Base-by-base conservation (phyloP, 192 early-diverging fungal species). In the Globomyces pollinis-pini region DNA sequence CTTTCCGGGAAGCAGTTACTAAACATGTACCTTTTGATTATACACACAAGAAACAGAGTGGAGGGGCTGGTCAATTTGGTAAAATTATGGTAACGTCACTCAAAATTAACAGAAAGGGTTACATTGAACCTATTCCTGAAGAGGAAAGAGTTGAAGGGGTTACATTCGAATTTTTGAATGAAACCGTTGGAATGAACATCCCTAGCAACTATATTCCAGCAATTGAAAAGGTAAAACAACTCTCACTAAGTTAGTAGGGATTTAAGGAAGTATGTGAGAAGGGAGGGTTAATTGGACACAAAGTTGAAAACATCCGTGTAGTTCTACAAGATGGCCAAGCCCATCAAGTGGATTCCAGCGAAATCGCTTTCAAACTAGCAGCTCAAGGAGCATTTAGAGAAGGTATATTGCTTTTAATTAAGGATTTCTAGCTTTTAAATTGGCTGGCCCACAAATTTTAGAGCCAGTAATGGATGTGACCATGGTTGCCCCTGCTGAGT, bases 11-110 rank as follows among this genome's bases (percentile, higher is more conserved):
- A 68, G 90, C 96, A 18, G 85, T 93, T 59, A 84, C 81, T 4
- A 60, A 67, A 31, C 70, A 78, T 43, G 75, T 86, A 45, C 74
- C 79, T 54, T 96, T 98, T 71, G 84, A 89, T 68, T 98, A 95
- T 79, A 96, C 93, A 0, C 96, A 98, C 78, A 96, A 96, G 87
- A 98, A 98, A 75, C 96, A 98, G 75, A 83, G 84, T 55, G 96
- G 96, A 57, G 96, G 96, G 61, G 79, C 91, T 38, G 96, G 96
- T 61, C 96, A 98, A 74, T 98, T 88, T 64, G 96, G 81, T 64
- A 84, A 87, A 61, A 90, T 98, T 47, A n/a, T n/a, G n/a, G n/a
- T n/a, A n/a, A n/a, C n/a, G n/a, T n/a, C n/a, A n/a, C n/a, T n/a
- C n/a, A n/a, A n/a, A n/a, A n/a, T n/a, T n/a, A n/a, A n/a, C n/a